phyloP scores from a whole-genome alignment of 345 rosid species.

The Brassica rapa region DNA sequence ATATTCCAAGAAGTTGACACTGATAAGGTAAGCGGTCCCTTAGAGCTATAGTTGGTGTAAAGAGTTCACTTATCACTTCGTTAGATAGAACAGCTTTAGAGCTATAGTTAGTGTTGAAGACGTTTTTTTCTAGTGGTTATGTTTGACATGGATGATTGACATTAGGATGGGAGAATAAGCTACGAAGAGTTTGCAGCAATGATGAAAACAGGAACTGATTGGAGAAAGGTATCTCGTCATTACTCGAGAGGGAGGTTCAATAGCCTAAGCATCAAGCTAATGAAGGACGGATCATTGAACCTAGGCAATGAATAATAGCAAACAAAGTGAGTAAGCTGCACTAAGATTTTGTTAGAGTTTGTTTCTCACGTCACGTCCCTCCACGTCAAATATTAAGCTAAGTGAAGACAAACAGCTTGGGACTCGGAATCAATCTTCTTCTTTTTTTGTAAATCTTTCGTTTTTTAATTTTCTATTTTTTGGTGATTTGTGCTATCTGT shows the following conservation, averaged over 20 bases:
- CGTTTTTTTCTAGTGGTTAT: constrained; percentile 9
- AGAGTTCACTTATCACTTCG: background rate
- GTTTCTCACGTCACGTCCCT: constrained; percentile 23
- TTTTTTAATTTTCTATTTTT: constrained; percentile 1
- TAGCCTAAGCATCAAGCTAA: constrained; percentile 92
- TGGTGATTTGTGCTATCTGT: constrained; percentile 32
- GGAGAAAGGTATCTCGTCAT: constrained; percentile 99
- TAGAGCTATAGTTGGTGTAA: background rate
- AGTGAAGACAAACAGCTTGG: constrained; percentile 1
- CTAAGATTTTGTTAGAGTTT: constrained; percentile 26
- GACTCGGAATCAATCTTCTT: constrained; percentile 20
- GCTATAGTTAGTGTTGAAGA: background rate
- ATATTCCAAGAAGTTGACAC: constrained; percentile 99
- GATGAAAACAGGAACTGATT: constrained; percentile 99
- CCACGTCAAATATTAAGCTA: constrained; percentile 15
- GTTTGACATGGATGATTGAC: constrained; percentile 30
- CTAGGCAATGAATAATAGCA: constrained; percentile 61
- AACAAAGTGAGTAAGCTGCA: constrained; percentile 14
- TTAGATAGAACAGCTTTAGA: background rate
- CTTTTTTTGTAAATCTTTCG: constrained; percentile 36
- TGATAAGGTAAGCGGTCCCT: constrained; percentile 65
- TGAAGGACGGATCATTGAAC: constrained; percentile 96
- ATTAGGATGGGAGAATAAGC: constrained; percentile 93
- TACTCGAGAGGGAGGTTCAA: constrained; percentile 99
- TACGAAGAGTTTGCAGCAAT: constrained; percentile 95